Percentiles rank a stretch among this genome's conserved stretches.
Evolutionary conservation across 768 basidiomycete genomes (phyloP).

Genomic region (Serendipita vermifera): DNA sequence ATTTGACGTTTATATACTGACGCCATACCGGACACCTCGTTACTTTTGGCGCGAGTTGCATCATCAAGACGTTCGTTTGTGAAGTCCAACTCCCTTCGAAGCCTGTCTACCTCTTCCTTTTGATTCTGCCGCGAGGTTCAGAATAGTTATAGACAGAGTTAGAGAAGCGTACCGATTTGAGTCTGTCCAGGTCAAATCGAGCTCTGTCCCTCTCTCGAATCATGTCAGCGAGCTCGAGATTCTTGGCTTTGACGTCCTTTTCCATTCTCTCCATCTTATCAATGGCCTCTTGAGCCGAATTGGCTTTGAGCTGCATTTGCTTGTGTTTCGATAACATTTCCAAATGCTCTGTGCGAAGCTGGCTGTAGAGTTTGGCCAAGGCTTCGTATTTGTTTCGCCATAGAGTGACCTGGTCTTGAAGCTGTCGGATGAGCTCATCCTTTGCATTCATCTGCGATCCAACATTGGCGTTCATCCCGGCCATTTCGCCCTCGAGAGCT

Average conservation of each 20-base stretch:
- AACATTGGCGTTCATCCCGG: conserved; percentile 58
- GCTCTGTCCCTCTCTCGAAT: conserved; percentile 93
- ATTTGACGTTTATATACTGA: conserved; percentile 92
- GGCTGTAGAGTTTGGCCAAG: conserved; percentile 94
- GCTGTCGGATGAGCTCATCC: conserved; percentile 87
- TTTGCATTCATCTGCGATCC: conserved; percentile 79
- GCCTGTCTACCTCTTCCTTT: conserved; percentile 86
- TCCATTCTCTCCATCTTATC: conserved; percentile 99
- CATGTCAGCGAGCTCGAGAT: conserved; percentile 97
- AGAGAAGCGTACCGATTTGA: conserved; percentile 49
- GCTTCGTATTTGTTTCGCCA: conserved; percentile 99
- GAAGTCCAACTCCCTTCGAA: conserved; percentile 84
- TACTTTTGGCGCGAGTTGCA: conserved; percentile 76
- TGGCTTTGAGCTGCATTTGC: conserved; percentile 93
- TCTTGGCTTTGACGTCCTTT: conserved; percentile 95
- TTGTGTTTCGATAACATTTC: conserved; percentile 97
- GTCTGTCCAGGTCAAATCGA: conserved; percentile 85
- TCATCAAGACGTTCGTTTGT: conserved; percentile 99
- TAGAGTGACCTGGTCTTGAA: conserved; percentile 90
- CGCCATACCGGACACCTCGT: conserved; percentile 79
- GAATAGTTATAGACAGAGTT: not conserved
- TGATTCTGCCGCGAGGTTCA: conserved; percentile 38
- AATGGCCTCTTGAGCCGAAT: conserved; percentile 94
- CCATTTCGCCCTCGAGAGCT: conserved; percentile 82
- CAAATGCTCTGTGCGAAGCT: conserved; percentile 91